Base-by-base conservation (phyloP, 768 basidiomycete genomes). In the Xerocomellus amylosporus region DNA sequence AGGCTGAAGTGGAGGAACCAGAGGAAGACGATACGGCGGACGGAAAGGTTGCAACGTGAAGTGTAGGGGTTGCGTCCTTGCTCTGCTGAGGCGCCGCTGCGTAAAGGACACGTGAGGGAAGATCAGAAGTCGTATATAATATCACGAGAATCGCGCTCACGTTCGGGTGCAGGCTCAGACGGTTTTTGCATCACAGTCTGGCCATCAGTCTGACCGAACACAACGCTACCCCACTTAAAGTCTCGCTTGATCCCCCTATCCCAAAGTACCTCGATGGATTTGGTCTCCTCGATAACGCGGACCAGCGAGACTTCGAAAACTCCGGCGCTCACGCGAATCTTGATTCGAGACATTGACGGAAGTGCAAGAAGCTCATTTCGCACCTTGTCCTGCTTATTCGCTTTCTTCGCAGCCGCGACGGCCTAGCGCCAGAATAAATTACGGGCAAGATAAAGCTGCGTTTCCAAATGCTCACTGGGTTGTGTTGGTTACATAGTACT, bases 271-370 rank as follows among this genome's bases (percentile, higher is more conserved):
- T 88, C 86, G 1, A 95, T 85, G 9, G 84, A 84, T 47, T 80
- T 77, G 1, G 77, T 79, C 58, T 86, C 87, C 58, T 87, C 84
- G 34, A 87, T 73, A 17, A 91, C 85, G 54, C 83, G 79, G 14
- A 90, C 65, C 34, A 96, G 76, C 6, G 85, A 86, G 5, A 94
- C 92, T 66, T 95, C 92, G 66, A 91, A 95, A 31, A 89, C 86
- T 5, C 93, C 93, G 10, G 88, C 80, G 61, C 82, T 87, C 44
- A 89, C 85, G 41, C 90, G 87, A 58, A 98, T 83, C 73, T 92
- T 90, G 75, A 98, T 86, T 13, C 86, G 82, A 17, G 85, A 75
- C 75, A 89, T 87, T 1, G 77, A 73, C 5, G 86, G 82, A 36
- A 97, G 75, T 3, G 85, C 79, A 30, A 89, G 67, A 17, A 97